Base-by-base conservation (phyloP, 169 alveolate species). In the Cryptosporidium ryanae region DNA sequence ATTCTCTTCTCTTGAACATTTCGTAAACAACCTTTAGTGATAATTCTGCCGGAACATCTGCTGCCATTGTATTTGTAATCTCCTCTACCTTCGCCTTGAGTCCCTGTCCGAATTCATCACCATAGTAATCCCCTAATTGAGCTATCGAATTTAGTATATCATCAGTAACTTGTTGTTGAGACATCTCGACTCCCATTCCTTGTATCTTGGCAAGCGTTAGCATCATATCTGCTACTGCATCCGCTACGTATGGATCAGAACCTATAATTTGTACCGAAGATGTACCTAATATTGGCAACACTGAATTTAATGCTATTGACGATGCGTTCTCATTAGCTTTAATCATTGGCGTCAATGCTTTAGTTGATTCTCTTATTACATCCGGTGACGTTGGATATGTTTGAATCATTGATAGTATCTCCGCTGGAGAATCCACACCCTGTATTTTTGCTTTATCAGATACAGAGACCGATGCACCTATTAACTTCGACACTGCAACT, bases 181-280 rank as follows among this genome's bases (percentile, higher is more conserved):
- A 55, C 87, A 76, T 76, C 64, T 76, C 76, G 7, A 61, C 68
- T 12, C 87, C 87, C 61, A 76, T 61, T 34, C 87, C 87, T 34
- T 76, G 87, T 23, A 76, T 59, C 34, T 76, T 67, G 34, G 87
- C 87, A 0, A 76, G 63, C 23, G 59, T 76, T 10, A 76, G 52
- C 68, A 76, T 55, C 25, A 76, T 21, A 46, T 76, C 87, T 13
- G 76, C 76, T 1, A 61, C 71, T 2, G 87, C 55, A 29, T 76
- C 87, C 18, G 87, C 87, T 44, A 71, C 87, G 46, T 76, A 76
- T 76, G 87, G 87, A 61, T 76, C 87, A n/a, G 87, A 64, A 31
- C 59, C 61, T 10, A 76, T 61, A 17, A 76, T 71, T 76, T 49
- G 76, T 18, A 61, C 7, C 4, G 76, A 49, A 18, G 64, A 38